Conservation (phyloP, 768 basidiomycete species). For the Termitomyces sp. region DNA sequence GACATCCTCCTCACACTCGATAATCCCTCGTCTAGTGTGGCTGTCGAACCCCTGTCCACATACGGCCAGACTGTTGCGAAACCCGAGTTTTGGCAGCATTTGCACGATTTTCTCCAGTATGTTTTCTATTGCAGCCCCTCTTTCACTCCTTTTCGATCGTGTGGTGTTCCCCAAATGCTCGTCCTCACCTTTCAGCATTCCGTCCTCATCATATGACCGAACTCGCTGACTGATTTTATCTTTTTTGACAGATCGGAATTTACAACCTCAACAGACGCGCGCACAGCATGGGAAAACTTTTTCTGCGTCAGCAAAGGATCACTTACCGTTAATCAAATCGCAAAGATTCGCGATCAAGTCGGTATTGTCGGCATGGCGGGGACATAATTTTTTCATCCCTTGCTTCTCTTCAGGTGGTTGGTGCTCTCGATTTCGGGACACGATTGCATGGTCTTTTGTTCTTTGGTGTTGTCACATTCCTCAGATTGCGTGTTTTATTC, state of each 20-base stretch:
- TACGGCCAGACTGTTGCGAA: conserved; percentile 71
- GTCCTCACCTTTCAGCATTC: not conserved
- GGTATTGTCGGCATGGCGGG: conserved; percentile 91
- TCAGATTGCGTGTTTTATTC: not conserved
- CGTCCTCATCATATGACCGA: not conserved
- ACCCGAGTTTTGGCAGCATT: conserved; percentile 76
- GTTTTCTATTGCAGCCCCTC: conserved; percentile 17
- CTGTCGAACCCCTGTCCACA: conserved; percentile 44
- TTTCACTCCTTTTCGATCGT: not conserved
- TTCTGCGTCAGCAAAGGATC: conserved; percentile 77
- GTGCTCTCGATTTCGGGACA: not conserved
- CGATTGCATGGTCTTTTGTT: not conserved
- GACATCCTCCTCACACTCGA: conserved; percentile 74
- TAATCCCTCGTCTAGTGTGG: conserved; percentile 36
- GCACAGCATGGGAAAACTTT: conserved; percentile 82
- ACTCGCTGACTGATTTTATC: not conserved
- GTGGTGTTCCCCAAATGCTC: not conserved
- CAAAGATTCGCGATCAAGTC: conserved; percentile 85
- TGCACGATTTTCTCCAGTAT: conserved; percentile 64
- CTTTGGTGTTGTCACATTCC: not conserved
- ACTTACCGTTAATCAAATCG: conserved; percentile 83
- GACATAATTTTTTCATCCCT: conserved; percentile 34
- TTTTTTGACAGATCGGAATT: conserved; percentile 54
- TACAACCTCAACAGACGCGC: conserved; percentile 56
- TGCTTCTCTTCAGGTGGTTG: not conserved